Evolutionary conservation across 164 flowering plant species (phyloP), one percentile per base, ranked within the genome.

Genomic region (Akebia trifoliata): DNA sequence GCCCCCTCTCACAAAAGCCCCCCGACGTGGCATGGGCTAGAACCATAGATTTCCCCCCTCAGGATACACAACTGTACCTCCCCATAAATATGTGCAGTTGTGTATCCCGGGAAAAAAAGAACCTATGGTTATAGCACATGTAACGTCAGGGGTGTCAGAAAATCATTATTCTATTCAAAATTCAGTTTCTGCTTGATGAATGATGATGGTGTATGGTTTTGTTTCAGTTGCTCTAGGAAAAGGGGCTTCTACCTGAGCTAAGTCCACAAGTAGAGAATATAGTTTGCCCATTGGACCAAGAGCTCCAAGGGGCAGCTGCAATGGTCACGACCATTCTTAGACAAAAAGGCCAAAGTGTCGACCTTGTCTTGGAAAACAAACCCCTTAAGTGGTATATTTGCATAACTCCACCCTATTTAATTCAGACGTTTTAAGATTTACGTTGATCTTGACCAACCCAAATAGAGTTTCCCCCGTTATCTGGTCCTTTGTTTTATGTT

Each of bases 341-440:
- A 64, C 81, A 65, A 53, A 87, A 85, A 63, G 93, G 93, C 50
- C 86, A 77, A 75, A 78, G 71, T 52, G 93, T 85, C 47, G 93
- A 87, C 68, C 77, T 90, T 62, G 93, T 90, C 48, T 63, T 90
- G 62, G 93, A 90, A 68, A 79, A 59, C 73, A 90, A 87, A 70
- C 88, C 89, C 32, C 81, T 87, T 1, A 90, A 86, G 69, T 90
- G 97, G 97, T 86, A 72, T 15, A 28, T 4, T 40, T 10, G 26
- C 28, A 9, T 29, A 28, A 17, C n/a, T 49, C 24, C 35, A 36
- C 7, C 31, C 40, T 25, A 4, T 37, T n/a, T n/a, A n/a, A n/a
- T n/a, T n/a, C n/a, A n/a, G n/a, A n/a, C n/a, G n/a, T n/a, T n/a
- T n/a, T n/a, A n/a, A n/a, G n/a, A n/a, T n/a, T n/a, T n/a, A n/a